Conservation (phyloP, 495 filamentous ascomycete genomes). For the Lineolata rhizophorae region DNA sequence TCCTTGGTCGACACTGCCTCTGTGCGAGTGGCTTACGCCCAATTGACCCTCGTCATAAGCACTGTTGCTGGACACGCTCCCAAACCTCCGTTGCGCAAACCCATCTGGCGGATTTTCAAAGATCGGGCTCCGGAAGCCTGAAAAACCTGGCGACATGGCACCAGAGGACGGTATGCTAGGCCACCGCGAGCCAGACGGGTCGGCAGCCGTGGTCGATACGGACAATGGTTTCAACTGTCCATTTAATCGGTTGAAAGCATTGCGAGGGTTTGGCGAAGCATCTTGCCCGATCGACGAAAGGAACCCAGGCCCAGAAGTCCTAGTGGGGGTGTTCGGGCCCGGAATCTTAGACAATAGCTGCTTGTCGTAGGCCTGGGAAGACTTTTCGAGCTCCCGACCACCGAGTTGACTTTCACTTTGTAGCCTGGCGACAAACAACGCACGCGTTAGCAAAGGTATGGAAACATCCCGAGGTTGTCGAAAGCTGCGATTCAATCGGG, state of each 20-base stretch:
- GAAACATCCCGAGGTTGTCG: too few species aligned
- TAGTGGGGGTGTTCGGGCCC: conserved; percentile 34
- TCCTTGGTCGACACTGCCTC: conserved; percentile 39
- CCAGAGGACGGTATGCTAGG: conserved; percentile 11
- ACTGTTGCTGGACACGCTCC: conserved; percentile 30
- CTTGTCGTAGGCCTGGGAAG: conserved; percentile 56
- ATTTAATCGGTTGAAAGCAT: conserved; percentile 12
- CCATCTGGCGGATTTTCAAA: conserved; percentile 19
- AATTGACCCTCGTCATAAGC: conserved; percentile 16
- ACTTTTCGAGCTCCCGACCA: conserved; percentile 31
- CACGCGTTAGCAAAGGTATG: too few species aligned
- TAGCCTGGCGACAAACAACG: too few species aligned
- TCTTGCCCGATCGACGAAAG: conserved; percentile 9
- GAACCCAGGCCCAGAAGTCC: conserved; percentile 25
- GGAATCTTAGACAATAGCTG: conserved; percentile 57
- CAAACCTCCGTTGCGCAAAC: conserved; percentile 30
- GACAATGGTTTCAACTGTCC: conserved; percentile 15
- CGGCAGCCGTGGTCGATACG: conserved; percentile 13
- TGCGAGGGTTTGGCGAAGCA: conserved; percentile 5
- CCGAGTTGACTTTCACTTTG: conserved; percentile 37
- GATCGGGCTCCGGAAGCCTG: conserved; percentile 23
- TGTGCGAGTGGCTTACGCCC: conserved; percentile 21
- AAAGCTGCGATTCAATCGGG: conserved; percentile 7
- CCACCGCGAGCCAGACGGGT: conserved; percentile 15
- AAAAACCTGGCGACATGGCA: conserved; percentile 14